These are phyloP conservation scores for Metahyphopichia silvanorum DNA, from an alignment of 805 yeast species.

Conservation along the genomic window DNA sequence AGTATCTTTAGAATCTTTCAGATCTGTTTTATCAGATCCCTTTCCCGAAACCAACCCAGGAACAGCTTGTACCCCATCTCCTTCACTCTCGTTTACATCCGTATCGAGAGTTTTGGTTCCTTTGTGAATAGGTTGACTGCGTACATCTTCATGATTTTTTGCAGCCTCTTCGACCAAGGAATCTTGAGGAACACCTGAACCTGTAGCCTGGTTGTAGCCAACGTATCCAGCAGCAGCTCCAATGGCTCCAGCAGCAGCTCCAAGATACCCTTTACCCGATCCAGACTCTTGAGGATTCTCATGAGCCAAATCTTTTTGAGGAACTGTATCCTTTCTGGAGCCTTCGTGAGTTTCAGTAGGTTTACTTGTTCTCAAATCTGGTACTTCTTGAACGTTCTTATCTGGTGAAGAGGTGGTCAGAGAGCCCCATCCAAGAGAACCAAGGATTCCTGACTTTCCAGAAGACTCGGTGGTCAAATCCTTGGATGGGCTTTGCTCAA, in stretches of 20 bases:
- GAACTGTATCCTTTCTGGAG: conserved; percentile 3
- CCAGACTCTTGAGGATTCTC: not conserved
- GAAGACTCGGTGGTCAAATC: no score
- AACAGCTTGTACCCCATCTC: conserved; percentile 13
- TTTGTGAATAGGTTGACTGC: conserved; percentile 8
- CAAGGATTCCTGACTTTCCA: no score
- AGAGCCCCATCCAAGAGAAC: no score
- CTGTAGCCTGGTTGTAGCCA: conserved; percentile 7
- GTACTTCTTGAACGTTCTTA: conserved; percentile 1
- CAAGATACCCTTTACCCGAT: conserved; percentile 4
- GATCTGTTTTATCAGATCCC: conserved; percentile 1
- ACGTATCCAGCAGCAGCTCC: conserved; percentile 17
- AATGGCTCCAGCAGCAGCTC: conserved; percentile 14
- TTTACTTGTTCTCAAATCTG: not conserved
- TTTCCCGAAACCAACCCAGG: conserved; percentile 13
- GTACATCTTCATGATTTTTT: conserved; percentile 11
- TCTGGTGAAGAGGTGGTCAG: not conserved
- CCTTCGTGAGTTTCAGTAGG: not conserved
- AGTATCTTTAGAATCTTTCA: conserved; percentile 2
- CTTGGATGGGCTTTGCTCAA: no score
- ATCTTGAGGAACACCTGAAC: conserved; percentile 6
- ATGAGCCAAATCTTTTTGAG: conserved; percentile 3
- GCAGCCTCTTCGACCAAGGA: conserved; percentile 19
- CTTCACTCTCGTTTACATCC: conserved; percentile 1
- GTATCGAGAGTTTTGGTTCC: conserved; percentile 2